Evolutionary conservation across 2,329 filamentous ascomycete genomes (phyloP).

Genomic region (Colletotrichum caudatum): DNA sequence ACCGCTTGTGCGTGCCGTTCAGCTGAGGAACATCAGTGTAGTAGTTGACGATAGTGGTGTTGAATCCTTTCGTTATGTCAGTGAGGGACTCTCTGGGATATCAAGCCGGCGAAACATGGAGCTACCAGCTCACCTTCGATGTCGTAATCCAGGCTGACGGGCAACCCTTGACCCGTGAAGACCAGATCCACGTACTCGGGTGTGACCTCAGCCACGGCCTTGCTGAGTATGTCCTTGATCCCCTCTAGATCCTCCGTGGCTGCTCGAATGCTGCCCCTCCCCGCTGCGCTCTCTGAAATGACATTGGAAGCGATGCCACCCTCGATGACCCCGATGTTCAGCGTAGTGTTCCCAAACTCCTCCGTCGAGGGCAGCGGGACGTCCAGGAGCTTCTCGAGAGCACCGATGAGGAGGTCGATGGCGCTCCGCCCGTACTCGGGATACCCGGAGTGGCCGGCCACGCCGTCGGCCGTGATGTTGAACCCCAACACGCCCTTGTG

Average conservation of each 20-base stretch:
- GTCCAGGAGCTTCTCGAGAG: conserved; percentile 73
- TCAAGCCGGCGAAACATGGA: not conserved
- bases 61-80: conserved; percentile 69
- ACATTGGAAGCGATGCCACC: conserved; percentile 92
- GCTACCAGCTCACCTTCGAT: conserved; percentile 70
- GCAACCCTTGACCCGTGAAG: conserved; percentile 77
- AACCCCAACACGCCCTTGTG: conserved; percentile 88
- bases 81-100: conserved; percentile 25
- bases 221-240: conserved; percentile 66
- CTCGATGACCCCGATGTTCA: conserved; percentile 83
- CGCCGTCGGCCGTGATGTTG: conserved; percentile 75
- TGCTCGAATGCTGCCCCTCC: conserved; percentile 77
- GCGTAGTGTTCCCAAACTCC: conserved; percentile 86
- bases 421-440: conserved; percentile 90
- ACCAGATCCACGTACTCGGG: conserved; percentile 71
- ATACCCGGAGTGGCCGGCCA: conserved; percentile 89
- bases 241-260: conserved; percentile 76
- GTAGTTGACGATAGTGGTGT: conserved; percentile 87
- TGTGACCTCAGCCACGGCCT: conserved; percentile 64
- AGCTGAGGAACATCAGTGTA: conserved; percentile 91
- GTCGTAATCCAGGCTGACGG: conserved; percentile 82
- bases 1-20: conserved; percentile 73
- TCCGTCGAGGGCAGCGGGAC: conserved; percentile 80
- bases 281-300: conserved; percentile 79
- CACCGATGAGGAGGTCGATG: conserved; percentile 82